Percentiles rank a stretch among this genome's conserved stretches.
phyloP scores from a whole-genome alignment of 2,329 filamentous ascomycete species.

The Trichocomaceae sp. region DNA sequence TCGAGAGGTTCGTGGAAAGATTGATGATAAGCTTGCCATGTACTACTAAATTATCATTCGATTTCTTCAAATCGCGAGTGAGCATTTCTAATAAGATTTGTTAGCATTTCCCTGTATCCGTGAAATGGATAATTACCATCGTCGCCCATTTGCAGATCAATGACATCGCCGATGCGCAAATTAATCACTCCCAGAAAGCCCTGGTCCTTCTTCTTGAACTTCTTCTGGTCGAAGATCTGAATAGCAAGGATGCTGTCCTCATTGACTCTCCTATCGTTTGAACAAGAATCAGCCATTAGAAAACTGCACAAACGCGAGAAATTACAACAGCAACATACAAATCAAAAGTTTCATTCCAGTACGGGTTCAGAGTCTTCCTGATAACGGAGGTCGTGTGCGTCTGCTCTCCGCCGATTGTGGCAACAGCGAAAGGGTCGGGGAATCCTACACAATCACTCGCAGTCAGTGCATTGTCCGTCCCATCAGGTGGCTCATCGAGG shows the following conservation, averaged over 20 bases:
- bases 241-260: constrained; percentile 96
- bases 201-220: constrained; percentile 99
- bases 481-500: neutral
- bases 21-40: constrained; percentile 97
- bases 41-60: constrained; percentile 94
- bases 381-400: constrained; percentile 96
- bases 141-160: constrained; percentile 80
- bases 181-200: constrained; percentile 98
- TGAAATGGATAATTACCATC: constrained; percentile 66
- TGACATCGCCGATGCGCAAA: constrained; percentile 86
- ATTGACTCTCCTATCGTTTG: constrained; percentile 63
- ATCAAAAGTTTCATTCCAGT: constrained; percentile 99
- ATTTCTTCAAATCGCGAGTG: constrained; percentile 93
- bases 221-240: constrained; percentile 99
- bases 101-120: constrained; percentile 24
- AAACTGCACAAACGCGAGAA: neutral
- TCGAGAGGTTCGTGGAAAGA: constrained; percentile 78
- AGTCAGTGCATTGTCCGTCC: neutral
- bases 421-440: constrained; percentile 94
- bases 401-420: constrained; percentile 94
- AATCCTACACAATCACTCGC: constrained; percentile 59
- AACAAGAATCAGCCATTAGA: neutral
- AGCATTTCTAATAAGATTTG: constrained; percentile 69
- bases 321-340: constrained; percentile 51
- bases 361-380: constrained; percentile 97